Percentiles rank a stretch among this genome's conserved stretches.
Evolutionary conservation across 768 basidiomycete genomes (phyloP).

Genomic region (Tulasnella sp.): DNA sequence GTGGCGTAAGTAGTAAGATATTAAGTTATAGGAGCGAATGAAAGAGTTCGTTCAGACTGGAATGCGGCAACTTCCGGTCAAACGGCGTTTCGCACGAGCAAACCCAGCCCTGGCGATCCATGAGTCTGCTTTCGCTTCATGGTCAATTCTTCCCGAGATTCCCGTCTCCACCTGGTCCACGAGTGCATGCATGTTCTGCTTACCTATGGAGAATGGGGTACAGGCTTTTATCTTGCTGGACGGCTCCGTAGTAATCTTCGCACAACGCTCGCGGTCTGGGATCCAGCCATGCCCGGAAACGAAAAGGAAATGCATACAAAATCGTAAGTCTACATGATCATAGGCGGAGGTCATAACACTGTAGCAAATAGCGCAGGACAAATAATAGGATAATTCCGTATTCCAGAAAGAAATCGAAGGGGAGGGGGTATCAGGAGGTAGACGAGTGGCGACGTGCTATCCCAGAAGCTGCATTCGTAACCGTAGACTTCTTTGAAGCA

Average conservation of each 20-base stretch:
- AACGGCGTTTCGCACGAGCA: not conserved
- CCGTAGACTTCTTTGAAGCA: conserved; percentile 1
- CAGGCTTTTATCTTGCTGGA: no score
- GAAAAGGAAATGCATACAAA: conserved; percentile 14
- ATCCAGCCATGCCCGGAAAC: not conserved
- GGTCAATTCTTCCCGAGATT: not conserved
- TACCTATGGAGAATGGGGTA: no score
- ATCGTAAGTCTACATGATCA: conserved; percentile 11
- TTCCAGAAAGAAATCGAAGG: not conserved
- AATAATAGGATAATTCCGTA: not conserved
- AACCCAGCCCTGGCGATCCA: not conserved
- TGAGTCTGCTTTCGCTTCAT: not conserved
- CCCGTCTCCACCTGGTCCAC: no score
- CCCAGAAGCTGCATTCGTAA: not conserved
- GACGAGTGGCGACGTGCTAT: conserved; percentile 21
- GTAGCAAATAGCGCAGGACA: not conserved
- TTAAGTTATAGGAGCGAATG: not conserved
- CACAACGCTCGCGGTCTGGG: no score
- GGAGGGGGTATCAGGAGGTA: not conserved
- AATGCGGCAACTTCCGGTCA: conserved; percentile 2
- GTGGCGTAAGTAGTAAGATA: not conserved
- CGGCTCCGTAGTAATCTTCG: no score
- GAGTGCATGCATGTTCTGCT: no score
- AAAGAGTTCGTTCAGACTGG: not conserved
- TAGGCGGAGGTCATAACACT: not conserved